Conservation (phyloP, 768 basidiomycete genomes). For the Amanita fuliginea region DNA sequence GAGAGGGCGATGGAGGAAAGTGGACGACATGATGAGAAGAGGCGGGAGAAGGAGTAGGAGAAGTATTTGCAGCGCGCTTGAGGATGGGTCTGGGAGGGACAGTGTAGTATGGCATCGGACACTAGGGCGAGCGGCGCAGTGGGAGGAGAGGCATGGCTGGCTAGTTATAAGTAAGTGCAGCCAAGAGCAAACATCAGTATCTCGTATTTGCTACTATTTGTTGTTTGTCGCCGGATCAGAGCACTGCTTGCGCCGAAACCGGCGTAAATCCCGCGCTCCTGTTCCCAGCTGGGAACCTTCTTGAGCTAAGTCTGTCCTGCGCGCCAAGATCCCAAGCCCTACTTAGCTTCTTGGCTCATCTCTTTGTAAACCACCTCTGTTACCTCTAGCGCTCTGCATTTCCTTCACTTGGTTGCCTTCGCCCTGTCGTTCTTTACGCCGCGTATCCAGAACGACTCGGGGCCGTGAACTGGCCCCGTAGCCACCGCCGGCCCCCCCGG, state of each 20-base stretch:
- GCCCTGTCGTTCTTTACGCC: too few relatives aligned
- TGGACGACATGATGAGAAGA: slow-evolving; percentile 26
- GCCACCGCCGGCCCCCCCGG: too few relatives aligned
- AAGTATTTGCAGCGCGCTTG: slow-evolving; percentile 27
- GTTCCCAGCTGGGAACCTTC: not conserved
- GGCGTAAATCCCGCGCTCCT: slow-evolving; percentile 9
- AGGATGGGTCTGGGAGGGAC: slow-evolving; percentile 47
- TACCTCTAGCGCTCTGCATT: too few relatives aligned
- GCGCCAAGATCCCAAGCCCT: not conserved
- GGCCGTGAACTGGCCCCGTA: too few relatives aligned
- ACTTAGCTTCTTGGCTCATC: not conserved
- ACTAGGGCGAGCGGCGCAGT: not conserved
- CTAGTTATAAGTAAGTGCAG: not conserved
- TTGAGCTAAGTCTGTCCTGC: too few relatives aligned
- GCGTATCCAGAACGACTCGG: too few relatives aligned
- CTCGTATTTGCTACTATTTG: not conserved
- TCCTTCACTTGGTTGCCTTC: too few relatives aligned
- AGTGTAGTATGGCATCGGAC: slow-evolving; percentile 2
- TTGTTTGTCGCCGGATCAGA: slow-evolving; percentile 2
- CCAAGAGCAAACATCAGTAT: not conserved
- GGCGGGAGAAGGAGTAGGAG: slow-evolving; percentile 18
- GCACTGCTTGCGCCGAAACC: not conserved
- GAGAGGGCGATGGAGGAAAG: slow-evolving; percentile 42
- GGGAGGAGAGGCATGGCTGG: not conserved
- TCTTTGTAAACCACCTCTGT: too few relatives aligned